Percentiles rank a stretch among this genome's conserved stretches.
phyloP scores from a whole-genome alignment of 495 filamentous ascomycete genomes.

The Jackrogersella minutella region DNA sequence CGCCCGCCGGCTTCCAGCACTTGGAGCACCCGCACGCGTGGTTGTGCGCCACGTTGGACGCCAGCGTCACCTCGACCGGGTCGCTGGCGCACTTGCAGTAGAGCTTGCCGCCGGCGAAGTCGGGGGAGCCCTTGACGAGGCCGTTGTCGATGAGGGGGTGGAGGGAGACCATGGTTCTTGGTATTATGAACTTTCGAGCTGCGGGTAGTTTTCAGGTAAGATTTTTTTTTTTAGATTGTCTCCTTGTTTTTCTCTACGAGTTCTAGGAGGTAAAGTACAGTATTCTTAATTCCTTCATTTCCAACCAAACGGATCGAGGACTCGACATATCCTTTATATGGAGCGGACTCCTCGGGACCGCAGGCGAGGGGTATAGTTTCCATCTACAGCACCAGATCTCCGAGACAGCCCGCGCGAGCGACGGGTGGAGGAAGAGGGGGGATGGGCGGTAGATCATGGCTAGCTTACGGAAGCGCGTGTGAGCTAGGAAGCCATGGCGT shows the following conservation, averaged over 20 bases:
- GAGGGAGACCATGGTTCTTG: slow-evolving; percentile 49
- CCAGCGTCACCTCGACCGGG: slow-evolving; percentile 61
- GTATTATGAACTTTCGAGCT: slow-evolving; percentile 6
- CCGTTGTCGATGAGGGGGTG: slow-evolving; percentile 69
- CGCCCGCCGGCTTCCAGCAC: slow-evolving; percentile 67
- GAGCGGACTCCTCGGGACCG: not conserved
- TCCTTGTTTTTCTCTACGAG: not conserved
- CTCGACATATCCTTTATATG: not conserved
- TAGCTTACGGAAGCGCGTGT: slow-evolving; percentile 9
- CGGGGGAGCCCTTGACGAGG: slow-evolving; percentile 51
- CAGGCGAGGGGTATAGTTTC: not conserved
- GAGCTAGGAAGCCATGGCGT: slow-evolving; percentile 30
- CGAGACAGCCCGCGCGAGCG: slow-evolving; percentile 14
- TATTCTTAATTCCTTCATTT: too few relatives aligned
- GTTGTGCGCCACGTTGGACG: slow-evolving; percentile 65
- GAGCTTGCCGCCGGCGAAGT: slow-evolving; percentile 62
- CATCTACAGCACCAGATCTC: slow-evolving; percentile 3
- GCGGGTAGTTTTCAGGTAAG: not conserved
- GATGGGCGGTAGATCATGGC: slow-evolving; percentile 26
- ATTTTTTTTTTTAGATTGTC: not conserved
- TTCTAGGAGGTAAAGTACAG: too few relatives aligned
- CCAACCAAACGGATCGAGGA: not conserved
- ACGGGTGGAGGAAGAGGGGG: slow-evolving; percentile 31
- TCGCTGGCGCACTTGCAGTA: slow-evolving; percentile 60
- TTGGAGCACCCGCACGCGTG: slow-evolving; percentile 72